Evolutionary conservation across 1,139 yeast genomes (phyloP).

Genomic region (Pichia sp.): DNA sequence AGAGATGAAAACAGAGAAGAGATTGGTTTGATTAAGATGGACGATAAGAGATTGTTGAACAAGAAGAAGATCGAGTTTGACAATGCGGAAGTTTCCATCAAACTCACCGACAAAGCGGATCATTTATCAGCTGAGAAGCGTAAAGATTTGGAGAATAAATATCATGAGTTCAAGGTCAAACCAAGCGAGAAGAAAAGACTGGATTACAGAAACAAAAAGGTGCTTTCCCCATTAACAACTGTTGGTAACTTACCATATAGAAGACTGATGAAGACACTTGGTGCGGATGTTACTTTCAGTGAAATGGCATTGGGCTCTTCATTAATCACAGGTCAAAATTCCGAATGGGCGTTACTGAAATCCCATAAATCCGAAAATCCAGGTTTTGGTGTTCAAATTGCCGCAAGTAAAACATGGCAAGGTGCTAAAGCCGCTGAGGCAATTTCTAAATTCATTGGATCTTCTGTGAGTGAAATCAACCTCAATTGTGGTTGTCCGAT

Average conservation of each 20-base stretch:
- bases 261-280: slow-evolving; percentile 81
- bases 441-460: slow-evolving; percentile 41
- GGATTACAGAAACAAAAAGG: slow-evolving; percentile 64
- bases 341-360: slow-evolving; percentile 97
- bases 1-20: slow-evolving; percentile 41
- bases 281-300: slow-evolving; percentile 89
- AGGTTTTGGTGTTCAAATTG: slow-evolving; percentile 91
- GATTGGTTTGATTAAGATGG: slow-evolving; percentile 52
- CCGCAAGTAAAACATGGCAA: slow-evolving; percentile 89
- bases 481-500: slow-evolving; percentile 97
- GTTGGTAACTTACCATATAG: slow-evolving; percentile 96
- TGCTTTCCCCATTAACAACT: slow-evolving; percentile 91
- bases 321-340: slow-evolving; percentile 76
- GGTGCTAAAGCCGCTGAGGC: slow-evolving; percentile 88
- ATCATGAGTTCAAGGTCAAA: slow-evolving; percentile 69
- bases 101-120: slow-evolving; percentile 23
- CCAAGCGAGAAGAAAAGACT: slow-evolving; percentile 75
- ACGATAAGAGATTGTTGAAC: slow-evolving; percentile 47
- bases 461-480: slow-evolving; percentile 67
- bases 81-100: slow-evolving; percentile 38
- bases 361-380: slow-evolving; percentile 79
- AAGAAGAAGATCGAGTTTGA: slow-evolving; percentile 54
- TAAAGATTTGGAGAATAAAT: slow-evolving; percentile 42
- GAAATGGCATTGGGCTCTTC: slow-evolving; percentile 94
- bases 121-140: slow-evolving; percentile 20